Evolutionary conservation across 805 yeast genomes (phyloP).

Genomic region (Yarrowia osloensis): DNA sequence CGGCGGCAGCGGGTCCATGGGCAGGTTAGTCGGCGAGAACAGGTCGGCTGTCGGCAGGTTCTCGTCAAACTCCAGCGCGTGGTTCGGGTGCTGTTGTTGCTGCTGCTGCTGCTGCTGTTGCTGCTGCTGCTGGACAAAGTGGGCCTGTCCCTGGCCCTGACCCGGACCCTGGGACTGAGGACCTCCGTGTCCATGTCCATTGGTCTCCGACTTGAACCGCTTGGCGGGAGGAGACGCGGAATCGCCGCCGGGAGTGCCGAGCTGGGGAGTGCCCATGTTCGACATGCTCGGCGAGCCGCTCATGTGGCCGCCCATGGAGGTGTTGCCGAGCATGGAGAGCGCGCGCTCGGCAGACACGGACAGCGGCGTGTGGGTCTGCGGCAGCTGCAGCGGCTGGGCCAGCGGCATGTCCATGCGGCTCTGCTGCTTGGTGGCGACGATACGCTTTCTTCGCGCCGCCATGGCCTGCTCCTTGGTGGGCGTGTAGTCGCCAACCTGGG

Average conservation of each 20-base stretch:
- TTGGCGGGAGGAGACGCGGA: conserved; percentile 24
- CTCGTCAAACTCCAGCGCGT: conserved; percentile 14
- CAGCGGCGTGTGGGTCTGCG: conserved; percentile 34
- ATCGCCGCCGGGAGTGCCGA: neutral
- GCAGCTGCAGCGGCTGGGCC: conserved; percentile 27
- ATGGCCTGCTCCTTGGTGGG: conserved; percentile 54
- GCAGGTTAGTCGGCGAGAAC: conserved; percentile 27
- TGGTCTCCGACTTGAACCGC: conserved; percentile 1
- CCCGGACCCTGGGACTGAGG: neutral
- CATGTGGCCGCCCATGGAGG: neutral
- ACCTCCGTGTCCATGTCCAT: neutral
- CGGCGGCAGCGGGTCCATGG: conserved; percentile 50
- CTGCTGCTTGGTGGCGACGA: conserved; percentile 9
- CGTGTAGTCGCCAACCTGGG: conserved; percentile 42
- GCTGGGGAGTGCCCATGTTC: neutral
- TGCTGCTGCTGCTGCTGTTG: neutral
- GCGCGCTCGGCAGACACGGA: conserved; percentile 37
- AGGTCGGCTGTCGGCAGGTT: conserved; percentile 32
- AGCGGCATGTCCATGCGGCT: conserved; percentile 37
- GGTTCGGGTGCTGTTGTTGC: neutral
- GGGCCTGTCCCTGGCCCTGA: neutral
- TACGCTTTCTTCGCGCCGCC: conserved; percentile 44
- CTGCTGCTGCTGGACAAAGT: neutral
- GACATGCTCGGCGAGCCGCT: neutral
- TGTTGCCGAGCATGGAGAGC: conserved; percentile 33